Evolutionary conservation across 306 rosid genomes (phyloP).

Genomic region (Alnus rubra): DNA sequence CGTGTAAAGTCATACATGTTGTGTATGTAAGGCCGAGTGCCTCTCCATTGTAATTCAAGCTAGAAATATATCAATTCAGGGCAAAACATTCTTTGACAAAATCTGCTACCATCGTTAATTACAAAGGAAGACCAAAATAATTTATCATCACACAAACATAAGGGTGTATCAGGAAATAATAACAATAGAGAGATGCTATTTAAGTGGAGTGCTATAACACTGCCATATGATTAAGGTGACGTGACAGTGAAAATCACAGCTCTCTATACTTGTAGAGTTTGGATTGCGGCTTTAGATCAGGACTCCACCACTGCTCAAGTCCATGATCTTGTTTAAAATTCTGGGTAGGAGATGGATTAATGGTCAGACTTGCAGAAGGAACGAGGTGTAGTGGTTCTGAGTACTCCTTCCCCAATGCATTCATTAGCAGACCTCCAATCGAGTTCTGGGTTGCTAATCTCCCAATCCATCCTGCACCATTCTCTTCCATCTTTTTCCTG

Average conservation of each 20-base stretch:
- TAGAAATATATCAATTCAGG: no score
- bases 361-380: background rate
- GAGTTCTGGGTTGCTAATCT: conserved; percentile 81
- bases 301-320: conserved; percentile 94
- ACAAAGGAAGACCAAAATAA: conserved; percentile 25
- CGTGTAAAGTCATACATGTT: no score
- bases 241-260: background rate
- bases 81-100: no score
- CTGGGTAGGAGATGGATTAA: conserved; percentile 46
- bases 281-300: conserved; percentile 42
- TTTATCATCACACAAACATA: background rate
- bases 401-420: conserved; percentile 58
- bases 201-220: no score
- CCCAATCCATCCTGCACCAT: conserved; percentile 77
- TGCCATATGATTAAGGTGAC: no score
- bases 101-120: background rate
- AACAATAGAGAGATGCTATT: no score
- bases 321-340: conserved; percentile 82
- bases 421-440: conserved; percentile 59
- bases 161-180: background rate
- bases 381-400: conserved; percentile 78
- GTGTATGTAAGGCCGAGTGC: no score
- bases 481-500: conserved; percentile 77
- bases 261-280: conserved; percentile 54
- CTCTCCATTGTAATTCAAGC: no score